Evolutionary conservation across 2,329 filamentous ascomycete genomes (phyloP), one percentile per base, ranked within the genome.

Genomic region (Epichloe typhina): DNA sequence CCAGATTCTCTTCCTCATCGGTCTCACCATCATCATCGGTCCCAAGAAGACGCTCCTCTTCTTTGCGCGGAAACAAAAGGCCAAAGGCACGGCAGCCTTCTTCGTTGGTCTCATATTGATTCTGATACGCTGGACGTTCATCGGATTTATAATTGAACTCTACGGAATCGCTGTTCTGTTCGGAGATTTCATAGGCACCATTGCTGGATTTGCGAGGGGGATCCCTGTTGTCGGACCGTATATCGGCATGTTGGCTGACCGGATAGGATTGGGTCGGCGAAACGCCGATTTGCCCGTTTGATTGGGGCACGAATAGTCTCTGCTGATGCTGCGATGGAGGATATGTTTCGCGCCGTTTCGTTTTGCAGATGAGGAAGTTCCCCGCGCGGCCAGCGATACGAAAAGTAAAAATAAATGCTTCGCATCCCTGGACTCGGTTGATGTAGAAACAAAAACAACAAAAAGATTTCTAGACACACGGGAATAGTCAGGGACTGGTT

Each of bases 1-100:
- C n/a, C 53, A 95, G 88, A 94, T 98, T 68, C 88, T 98, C 67
- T 97, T 98, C 76, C 81, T 98, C 50, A 88, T 95, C 72, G 93
- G 93, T 66, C 81, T 98, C 26, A 95, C 90, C 33, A 85, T 97
- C 53, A 94, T 97, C 61, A 95, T 98, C 70, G 93, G 93, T 42
- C 79, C 88, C 23, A 79, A 86, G 67, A 96, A 96, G 66, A 97
- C 93, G 0, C 74, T 91, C 56, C 75, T 86, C 65, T 98, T 98
- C 81, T 98, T 98, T 74, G 87, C 89, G 48, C 85, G 93, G 54
- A 84, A 83, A 60, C 88, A 96, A 65, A 98, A 98, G 69, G 80
- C 88, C 61, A 89, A 89, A 64, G 93, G 93, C 56, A 96, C 88
- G 0, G 83, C 83, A 4, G 90, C 90, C 15, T 98, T 98, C 71